phyloP scores from a whole-genome alignment of 352 stramenopile species.

The Phytophthora quininea region DNA sequence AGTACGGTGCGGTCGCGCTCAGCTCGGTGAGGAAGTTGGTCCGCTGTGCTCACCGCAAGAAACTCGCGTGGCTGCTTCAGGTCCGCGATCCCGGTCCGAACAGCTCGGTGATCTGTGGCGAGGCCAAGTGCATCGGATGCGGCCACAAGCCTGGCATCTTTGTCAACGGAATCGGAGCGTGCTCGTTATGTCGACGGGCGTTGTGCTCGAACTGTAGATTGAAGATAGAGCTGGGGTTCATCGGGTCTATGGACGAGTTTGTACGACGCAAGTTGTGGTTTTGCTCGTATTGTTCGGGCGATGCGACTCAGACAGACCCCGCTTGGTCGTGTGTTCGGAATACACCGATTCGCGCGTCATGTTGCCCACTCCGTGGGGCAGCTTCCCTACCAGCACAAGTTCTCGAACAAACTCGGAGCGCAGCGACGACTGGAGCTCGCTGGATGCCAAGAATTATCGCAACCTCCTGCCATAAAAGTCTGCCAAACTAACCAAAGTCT shows the following conservation, averaged over 20 bases:
- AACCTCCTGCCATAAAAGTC: constrained; percentile 20
- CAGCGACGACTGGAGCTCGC: constrained; percentile 21
- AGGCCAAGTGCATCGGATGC: constrained; percentile 36
- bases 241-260: constrained; percentile 15
- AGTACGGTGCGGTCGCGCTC: constrained; percentile 49
- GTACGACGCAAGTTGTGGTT: constrained; percentile 38
- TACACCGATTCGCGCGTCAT: constrained; percentile 13
- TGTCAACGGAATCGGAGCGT: constrained; percentile 29
- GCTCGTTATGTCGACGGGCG: constrained; percentile 29
- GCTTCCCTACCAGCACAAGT: constrained; percentile 15
- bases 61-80: constrained; percentile 48
- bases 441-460: constrained; percentile 27
- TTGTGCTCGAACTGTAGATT: constrained; percentile 30
- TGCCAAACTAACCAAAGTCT: background rate
- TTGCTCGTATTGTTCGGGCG: constrained; percentile 30
- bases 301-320: constrained; percentile 21
- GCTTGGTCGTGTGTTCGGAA: constrained; percentile 29
- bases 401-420: constrained; percentile 23
- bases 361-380: constrained; percentile 24
- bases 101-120: constrained; percentile 14
- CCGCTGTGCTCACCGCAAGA: constrained; percentile 58
- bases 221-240: constrained; percentile 35
- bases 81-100: constrained; percentile 4
- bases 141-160: constrained; percentile 33
- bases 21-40: constrained; percentile 52